Evolutionary conservation across 768 basidiomycete species (phyloP), one percentile per base, ranked within the genome.

Genomic region (Tulasnella calospora): DNA sequence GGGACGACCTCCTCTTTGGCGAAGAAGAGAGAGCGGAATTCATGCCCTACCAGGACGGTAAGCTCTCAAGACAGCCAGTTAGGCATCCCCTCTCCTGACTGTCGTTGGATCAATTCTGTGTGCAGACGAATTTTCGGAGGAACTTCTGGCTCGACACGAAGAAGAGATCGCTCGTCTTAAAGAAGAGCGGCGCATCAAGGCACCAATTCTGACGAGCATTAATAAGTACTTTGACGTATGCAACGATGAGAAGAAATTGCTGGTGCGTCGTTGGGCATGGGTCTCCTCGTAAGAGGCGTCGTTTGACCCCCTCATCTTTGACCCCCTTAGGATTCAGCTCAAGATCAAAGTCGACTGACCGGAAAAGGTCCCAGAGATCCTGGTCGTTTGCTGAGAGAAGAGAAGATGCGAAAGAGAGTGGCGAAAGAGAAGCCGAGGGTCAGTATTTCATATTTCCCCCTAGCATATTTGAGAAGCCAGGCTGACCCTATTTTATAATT

Each of bases 371-470:
- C 91, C 3, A 88, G 94, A 77, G 93, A 95, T 86, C 92, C 95
- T 7, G 95, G 95, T 8, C 87, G 94, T 27, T 84, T 99, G 46
- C 85, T 98, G 74, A 89, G 94, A 79, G 97, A 99, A 84, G 97
- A 98, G 86, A 98, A 98, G 88, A 95, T 97, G 92, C 88, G 97
- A 76, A 99, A 98, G 84, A 88, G 96, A 38, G 95, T 99, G 19
- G 88, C 88, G 78, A 93, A 94, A 83, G 92, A 97, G 85, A 98
- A 98, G 82, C 97, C 97, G 36, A 89, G 93, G 83, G 97, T 98
- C 83, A 80, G 91, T 85, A 7, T 15, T 9, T 67, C 33, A 3
- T 27, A 33, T n/a, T 72, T n/a, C 73, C 33, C 12, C 12, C 19
- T 55, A 27, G 67, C 9, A 19, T 51, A 19, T 41, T 77, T 71